Percentiles rank a stretch among this genome's conserved stretches.
phyloP scores from a whole-genome alignment of 768 basidiomycete species.

The Xerocomus brunneocitrinus region DNA sequence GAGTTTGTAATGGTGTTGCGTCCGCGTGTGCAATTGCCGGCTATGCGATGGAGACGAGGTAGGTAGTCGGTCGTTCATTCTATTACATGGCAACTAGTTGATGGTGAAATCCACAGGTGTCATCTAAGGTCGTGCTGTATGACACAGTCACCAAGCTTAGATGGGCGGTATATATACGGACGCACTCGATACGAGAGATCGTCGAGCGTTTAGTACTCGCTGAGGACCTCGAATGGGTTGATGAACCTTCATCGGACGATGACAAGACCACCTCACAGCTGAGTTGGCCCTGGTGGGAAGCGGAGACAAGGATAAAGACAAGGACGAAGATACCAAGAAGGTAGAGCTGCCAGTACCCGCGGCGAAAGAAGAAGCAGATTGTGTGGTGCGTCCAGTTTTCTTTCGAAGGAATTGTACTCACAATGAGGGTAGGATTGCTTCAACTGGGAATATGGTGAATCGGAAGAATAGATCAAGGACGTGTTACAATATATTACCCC shows the following conservation, averaged over 20 bases:
- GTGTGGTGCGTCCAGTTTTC: conserved; percentile 45
- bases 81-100: background rate
- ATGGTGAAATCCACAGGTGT: conserved; percentile 45
- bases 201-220: conserved; percentile 59
- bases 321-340: conserved; percentile 19
- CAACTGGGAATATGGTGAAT: conserved; percentile 63
- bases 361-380: conserved; percentile 53
- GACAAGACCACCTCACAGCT: background rate
- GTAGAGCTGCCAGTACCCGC: conserved; percentile 40
- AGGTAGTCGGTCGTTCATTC: conserved; percentile 3
- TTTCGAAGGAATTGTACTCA: background rate
- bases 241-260: conserved; percentile 15
- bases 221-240: conserved; percentile 49
- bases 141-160: conserved; percentile 79
- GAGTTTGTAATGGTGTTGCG: conserved; percentile 69
- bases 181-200: conserved; percentile 65
- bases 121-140: conserved; percentile 79
- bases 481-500: background rate
- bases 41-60: conserved; percentile 77
- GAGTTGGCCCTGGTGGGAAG: conserved; percentile 28
- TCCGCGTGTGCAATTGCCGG: conserved; percentile 81
- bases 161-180: conserved; percentile 74
- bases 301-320: conserved; percentile 30
- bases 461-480: conserved; percentile 6
- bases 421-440: conserved; percentile 55